Evolutionary conservation across 2,329 filamentous ascomycete genomes (phyloP).

Genomic region (Aspergillus sojae): DNA sequence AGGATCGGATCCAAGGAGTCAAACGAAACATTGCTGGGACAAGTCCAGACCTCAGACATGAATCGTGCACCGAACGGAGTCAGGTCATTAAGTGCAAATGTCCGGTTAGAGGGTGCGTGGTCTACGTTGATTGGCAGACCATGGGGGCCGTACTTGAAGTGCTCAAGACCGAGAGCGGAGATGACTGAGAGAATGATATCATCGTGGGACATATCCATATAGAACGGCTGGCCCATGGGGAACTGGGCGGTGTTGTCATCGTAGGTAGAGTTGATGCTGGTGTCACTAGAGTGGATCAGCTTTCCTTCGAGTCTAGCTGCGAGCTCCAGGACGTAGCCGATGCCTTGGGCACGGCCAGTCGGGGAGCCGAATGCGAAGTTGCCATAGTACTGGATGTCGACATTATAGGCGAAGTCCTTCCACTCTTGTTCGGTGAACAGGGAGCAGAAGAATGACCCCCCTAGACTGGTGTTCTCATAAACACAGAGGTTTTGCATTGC

Average conservation of each 20-base stretch:
- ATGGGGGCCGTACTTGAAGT: constrained; percentile 44
- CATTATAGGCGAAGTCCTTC: constrained; percentile 56
- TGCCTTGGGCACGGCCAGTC: constrained; percentile 55
- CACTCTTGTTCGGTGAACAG: constrained; percentile 60
- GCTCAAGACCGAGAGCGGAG: constrained; percentile 57
- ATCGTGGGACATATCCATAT: constrained; percentile 58
- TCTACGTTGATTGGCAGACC: constrained; percentile 29
- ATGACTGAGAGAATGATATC: constrained; percentile 55
- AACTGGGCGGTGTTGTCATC: constrained; percentile 51
- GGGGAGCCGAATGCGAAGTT: constrained; percentile 53
- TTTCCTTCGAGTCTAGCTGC: constrained; percentile 52
- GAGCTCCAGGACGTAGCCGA: constrained; percentile 57
- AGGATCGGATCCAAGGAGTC: constrained; percentile 44
- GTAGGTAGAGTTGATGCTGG: constrained; percentile 55
- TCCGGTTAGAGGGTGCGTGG: constrained; percentile 51
- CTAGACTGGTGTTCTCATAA: constrained; percentile 56
- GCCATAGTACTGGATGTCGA: constrained; percentile 55
- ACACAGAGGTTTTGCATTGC: constrained; percentile 57
- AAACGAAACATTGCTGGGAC: constrained; percentile 32
- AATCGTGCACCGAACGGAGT: constrained; percentile 60
- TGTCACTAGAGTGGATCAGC: constrained; percentile 52
- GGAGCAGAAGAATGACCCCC: constrained; percentile 54
- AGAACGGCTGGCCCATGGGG: constrained; percentile 53
- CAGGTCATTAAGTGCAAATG: constrained; percentile 54
- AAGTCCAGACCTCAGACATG: constrained; percentile 60